Base-by-base conservation (phyloP, 352 stramenopile species). In the Pythium insidiosum region DNA sequence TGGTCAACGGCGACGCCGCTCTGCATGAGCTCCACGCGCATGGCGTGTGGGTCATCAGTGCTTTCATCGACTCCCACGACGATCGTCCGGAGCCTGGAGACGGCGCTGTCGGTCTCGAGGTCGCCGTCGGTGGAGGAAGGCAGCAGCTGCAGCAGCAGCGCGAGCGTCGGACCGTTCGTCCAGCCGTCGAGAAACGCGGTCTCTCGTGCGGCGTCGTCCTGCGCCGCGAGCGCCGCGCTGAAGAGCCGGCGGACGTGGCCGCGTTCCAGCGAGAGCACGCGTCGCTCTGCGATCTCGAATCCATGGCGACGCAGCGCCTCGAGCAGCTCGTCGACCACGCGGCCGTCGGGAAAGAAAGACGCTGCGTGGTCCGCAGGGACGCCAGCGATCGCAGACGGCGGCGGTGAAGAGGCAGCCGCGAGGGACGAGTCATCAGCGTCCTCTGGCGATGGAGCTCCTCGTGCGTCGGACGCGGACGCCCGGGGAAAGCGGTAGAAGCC, bases 161-260 rank as follows among this genome's bases (percentile, higher is more conserved):
- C 68, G 24, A 88, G 64, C n/a, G 77, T 73, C 1, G 70, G 64
- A 4, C 75, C 84, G 21, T 57, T 63, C 11, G 68, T 75, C 34
- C 95, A 70, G 29, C 72, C 57, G 19, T 54, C 53, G 18, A 86
- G 53, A 37, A 88, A 81, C 4, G 13, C 50, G 6, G 49, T 18
- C 25, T 63, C 43, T 30, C 51, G 45, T 5, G 22, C 21, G 15
- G 47, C 35, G 20, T 47, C 35, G 28, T 49, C 52, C 26, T 28
- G 29, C 3, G 34, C 42, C 10, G 12, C 18, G 5, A 13, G 20
- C 1, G 42, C 35, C 9, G 20, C 41, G 1, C 23, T 44, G 30
- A 78, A 73, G 13, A 79, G 53, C 3, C 65, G 39, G 6, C 68
- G 65, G 1, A n/a, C n/a, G n/a, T n/a, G n/a, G n/a, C n/a, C n/a